A percentile compares a stretch with the other conserved stretches of the same genome.
phyloP scores from a whole-genome alignment of 1,284 basidiomycete species.

The Heterobasidion irregulare region DNA sequence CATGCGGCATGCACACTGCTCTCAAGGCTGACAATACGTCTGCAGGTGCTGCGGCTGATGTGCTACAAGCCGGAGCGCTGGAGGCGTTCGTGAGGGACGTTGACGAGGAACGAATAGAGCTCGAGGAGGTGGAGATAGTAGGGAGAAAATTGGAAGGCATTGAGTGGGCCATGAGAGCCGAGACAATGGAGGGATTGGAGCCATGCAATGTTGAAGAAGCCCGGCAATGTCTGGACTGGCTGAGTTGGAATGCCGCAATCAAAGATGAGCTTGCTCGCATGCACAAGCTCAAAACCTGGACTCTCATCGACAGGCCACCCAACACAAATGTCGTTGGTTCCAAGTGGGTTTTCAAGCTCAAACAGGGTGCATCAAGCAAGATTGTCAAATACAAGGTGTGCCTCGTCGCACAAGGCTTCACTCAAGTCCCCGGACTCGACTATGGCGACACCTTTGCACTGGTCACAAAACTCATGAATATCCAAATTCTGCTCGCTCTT shows the following conservation, averaged over 20 bases:
- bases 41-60: neutral
- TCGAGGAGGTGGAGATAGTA: neutral
- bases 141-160: neutral
- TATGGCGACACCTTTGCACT: slow-evolving; percentile 34
- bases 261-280: slow-evolving; percentile 18
- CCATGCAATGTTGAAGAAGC: neutral
- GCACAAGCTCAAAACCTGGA: slow-evolving; percentile 16
- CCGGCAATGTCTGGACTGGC: neutral
- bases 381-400: slow-evolving; percentile 25
- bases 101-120: neutral
- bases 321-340: slow-evolving; percentile 16
- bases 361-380: slow-evolving; percentile 20
- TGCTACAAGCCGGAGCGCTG: too few species aligned
- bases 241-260: neutral
- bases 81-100: neutral
- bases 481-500: slow-evolving; percentile 25
- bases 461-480: slow-evolving; percentile 23
- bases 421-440: slow-evolving; percentile 28
- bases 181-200: neutral
- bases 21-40: neutral
- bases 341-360: slow-evolving; percentile 24
- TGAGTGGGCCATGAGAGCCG: neutral
- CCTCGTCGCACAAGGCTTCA: slow-evolving; percentile 33
- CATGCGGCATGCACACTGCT: neutral
- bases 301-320: slow-evolving; percentile 12